These are phyloP conservation scores for Platanus orientalis DNA, from an alignment of 164 flowering plant species.

Conservation along the genomic window DNA sequence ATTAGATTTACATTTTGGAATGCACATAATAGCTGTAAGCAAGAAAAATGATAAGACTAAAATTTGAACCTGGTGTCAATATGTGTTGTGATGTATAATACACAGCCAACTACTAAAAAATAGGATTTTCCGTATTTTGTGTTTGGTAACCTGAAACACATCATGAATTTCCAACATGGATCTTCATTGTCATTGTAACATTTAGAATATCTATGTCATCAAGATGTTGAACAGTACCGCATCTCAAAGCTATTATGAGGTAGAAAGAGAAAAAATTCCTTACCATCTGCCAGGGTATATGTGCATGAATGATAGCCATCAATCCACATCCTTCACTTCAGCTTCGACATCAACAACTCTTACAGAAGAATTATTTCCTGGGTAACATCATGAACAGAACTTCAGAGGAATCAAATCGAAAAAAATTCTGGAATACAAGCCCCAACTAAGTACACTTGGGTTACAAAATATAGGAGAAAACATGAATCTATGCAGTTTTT, in stretches of 20 bases:
- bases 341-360: conserved; percentile 83
- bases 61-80: no score
- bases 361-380: conserved; percentile 48
- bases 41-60: no score
- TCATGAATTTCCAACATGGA: no score
- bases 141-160: no score
- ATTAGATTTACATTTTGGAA: no score
- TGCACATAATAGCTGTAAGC: no score
- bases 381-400: conserved; percentile 1
- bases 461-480: neutral
- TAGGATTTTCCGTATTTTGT: no score
- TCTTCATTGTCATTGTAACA: no score
- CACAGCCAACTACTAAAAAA: no score
- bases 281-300: neutral
- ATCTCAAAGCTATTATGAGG: neutral
- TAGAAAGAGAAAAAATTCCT: neutral
- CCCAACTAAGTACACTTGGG: neutral
- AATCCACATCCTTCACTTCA: conserved; percentile 76
- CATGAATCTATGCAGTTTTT: neutral
- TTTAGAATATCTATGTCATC: no score
- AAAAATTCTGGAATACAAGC: neutral
- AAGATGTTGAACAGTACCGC: no score
- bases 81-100: no score
- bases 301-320: conserved; percentile 14
- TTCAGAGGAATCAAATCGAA: neutral